These are phyloP conservation scores for Alternaria brassicae DNA, from an alignment of 2,329 filamentous ascomycete species.

Conservation along the genomic window DNA sequence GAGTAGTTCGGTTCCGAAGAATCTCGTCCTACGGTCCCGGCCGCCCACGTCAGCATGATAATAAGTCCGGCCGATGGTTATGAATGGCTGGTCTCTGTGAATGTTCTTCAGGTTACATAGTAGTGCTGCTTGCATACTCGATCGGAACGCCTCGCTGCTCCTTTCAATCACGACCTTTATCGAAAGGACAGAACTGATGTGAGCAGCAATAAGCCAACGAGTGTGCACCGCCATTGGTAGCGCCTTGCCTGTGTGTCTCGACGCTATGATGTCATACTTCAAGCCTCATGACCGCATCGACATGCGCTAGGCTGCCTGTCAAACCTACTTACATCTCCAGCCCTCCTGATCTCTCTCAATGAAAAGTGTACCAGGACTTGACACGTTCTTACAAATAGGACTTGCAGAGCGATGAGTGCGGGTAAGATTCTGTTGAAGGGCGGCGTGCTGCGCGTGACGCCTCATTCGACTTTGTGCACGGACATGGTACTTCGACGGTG, in stretches of 20 bases:
- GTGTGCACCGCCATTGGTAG: too few species aligned
- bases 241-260: too few species aligned
- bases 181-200: not conserved
- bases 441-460: not conserved
- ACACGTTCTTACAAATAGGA: not conserved
- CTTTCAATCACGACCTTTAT: not conserved
- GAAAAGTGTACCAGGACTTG: not conserved
- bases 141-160: not conserved
- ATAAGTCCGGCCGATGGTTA: not conserved
- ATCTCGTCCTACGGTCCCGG: not conserved
- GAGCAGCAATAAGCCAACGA: not conserved
- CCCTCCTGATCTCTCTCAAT: not conserved
- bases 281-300: not conserved
- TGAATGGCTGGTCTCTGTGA: not conserved
- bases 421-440: not conserved
- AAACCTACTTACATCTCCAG: too few species aligned
- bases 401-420: not conserved
- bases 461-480: not conserved
- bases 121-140: not conserved
- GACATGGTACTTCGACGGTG: not conserved
- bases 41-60: not conserved
- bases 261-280: not conserved
- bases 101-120: not conserved
- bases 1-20: not conserved
- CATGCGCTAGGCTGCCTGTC: not conserved